phyloP scores from a whole-genome alignment of 208 protist species.

The Porcisia deanei region DNA sequence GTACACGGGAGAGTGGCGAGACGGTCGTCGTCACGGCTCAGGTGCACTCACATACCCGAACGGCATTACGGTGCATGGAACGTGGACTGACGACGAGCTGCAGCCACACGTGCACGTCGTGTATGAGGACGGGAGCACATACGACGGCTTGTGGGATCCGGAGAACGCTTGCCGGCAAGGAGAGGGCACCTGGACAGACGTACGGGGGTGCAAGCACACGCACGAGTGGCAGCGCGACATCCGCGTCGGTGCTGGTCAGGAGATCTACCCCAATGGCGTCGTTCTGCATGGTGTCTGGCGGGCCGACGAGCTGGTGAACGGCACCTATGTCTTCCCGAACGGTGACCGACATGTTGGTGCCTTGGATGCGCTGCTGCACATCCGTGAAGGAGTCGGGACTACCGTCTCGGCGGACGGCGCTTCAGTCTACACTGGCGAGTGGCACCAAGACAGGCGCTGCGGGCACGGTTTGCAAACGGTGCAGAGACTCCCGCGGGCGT shows the following conservation, averaged over 20 bases:
- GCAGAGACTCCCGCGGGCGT: constrained; percentile 4
- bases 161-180: constrained; percentile 60
- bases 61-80: constrained; percentile 41
- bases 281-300: constrained; percentile 70
- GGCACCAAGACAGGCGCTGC: constrained; percentile 62
- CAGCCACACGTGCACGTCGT: constrained; percentile 42
- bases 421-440: constrained; percentile 75
- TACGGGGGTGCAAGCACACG: constrained; percentile 52
- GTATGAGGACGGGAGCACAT: constrained; percentile 69
- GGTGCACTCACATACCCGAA: constrained; percentile 47
- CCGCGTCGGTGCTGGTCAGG: constrained; percentile 52
- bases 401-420: constrained; percentile 78
- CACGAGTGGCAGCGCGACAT: constrained; percentile 67
- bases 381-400: constrained; percentile 70
- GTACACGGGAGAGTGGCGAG: constrained; percentile 67
- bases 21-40: constrained; percentile 52
- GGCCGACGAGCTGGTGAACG: constrained; percentile 37
- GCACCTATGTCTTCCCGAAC: constrained; percentile 83
- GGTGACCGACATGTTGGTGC: constrained; percentile 71
- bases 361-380: constrained; percentile 49
- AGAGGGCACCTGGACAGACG: constrained; percentile 37
- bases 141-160: constrained; percentile 64
- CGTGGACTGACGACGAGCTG: constrained; percentile 52
- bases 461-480: constrained; percentile 52
- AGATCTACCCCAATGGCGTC: constrained; percentile 56